Evolutionary conservation across 1,284 basidiomycete species (phyloP).

Genomic region (Sparassis latifolia): DNA sequence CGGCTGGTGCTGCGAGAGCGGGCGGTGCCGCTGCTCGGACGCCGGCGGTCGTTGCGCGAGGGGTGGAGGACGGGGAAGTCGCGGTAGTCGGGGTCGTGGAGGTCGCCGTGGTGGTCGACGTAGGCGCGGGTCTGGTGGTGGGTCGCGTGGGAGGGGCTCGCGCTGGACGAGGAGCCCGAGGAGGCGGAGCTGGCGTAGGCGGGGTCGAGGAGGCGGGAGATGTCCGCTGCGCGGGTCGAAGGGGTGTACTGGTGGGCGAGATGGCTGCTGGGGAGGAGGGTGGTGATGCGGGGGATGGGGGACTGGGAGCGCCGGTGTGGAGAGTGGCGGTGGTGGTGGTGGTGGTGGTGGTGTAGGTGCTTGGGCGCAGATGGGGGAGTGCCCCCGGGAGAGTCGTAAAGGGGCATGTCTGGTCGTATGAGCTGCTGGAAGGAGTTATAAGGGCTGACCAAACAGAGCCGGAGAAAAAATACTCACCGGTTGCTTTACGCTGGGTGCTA

Average conservation of each 20-base stretch:
- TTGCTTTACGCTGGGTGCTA: too few relatives aligned
- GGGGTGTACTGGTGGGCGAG: constrained; percentile 23
- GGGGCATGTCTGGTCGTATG: not conserved
- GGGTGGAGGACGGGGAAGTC: constrained; percentile 44
- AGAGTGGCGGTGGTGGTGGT: constrained; percentile 15
- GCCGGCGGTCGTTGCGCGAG: constrained; percentile 15
- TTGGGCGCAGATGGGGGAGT: constrained; percentile 13
- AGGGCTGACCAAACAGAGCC: too few relatives aligned
- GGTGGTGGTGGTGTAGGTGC: constrained; percentile 8
- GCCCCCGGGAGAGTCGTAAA: constrained; percentile 16
- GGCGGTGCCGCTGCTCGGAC: constrained; percentile 16
- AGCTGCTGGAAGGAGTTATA: too few relatives aligned
- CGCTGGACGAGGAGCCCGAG: constrained; percentile 28
- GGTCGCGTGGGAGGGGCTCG: constrained; percentile 24
- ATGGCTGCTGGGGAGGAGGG: constrained; percentile 19
- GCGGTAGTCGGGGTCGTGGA: constrained; percentile 64
- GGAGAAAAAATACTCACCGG: too few relatives aligned
- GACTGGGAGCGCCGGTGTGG: constrained; percentile 18
- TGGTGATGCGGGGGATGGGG: constrained; percentile 21
- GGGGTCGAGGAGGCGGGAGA: constrained; percentile 59
- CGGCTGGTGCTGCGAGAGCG: constrained; percentile 15
- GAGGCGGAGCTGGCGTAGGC: constrained; percentile 41
- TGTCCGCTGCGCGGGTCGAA: constrained; percentile 40
- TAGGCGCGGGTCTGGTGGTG: constrained; percentile 34
- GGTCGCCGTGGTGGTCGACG: constrained; percentile 53